These are phyloP conservation scores for Grosmannia serpens DNA, from an alignment of 2,329 filamentous ascomycete genomes.

Conservation along the genomic window DNA sequence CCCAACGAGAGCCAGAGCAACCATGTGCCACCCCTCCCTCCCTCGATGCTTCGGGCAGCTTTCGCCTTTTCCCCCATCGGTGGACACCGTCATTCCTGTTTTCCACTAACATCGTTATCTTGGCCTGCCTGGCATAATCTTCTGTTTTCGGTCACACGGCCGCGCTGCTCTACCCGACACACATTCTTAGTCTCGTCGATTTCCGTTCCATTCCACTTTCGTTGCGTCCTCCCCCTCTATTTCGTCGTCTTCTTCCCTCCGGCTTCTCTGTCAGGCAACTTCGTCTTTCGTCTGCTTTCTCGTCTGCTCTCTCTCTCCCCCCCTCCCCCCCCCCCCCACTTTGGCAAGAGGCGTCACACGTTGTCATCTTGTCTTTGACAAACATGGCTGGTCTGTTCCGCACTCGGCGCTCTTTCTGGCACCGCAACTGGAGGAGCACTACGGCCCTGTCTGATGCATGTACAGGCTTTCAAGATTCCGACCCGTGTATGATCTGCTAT, in stretches of 20 bases:
- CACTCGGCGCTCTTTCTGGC: neutral
- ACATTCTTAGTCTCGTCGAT: neutral
- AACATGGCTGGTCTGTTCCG: neutral
- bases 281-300: too few relatives aligned
- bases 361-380: neutral
- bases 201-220: neutral
- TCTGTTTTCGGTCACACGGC: neutral
- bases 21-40: neutral
- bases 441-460: neutral
- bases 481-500: constrained; percentile 30
- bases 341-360: too few relatives aligned
- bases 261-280: too few relatives aligned
- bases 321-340: neutral
- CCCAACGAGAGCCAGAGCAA: neutral
- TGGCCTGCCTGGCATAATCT: neutral
- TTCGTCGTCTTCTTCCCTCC: neutral
- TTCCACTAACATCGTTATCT: neutral
- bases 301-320: neutral
- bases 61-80: too few relatives aligned
- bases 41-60: neutral
- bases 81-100: neutral
- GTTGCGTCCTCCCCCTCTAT: neutral
- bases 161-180: neutral
- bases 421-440: neutral
- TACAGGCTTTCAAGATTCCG: neutral